phyloP scores from a whole-genome alignment of 371 early-diverging fungal species.

The Mortierella sp. region DNA sequence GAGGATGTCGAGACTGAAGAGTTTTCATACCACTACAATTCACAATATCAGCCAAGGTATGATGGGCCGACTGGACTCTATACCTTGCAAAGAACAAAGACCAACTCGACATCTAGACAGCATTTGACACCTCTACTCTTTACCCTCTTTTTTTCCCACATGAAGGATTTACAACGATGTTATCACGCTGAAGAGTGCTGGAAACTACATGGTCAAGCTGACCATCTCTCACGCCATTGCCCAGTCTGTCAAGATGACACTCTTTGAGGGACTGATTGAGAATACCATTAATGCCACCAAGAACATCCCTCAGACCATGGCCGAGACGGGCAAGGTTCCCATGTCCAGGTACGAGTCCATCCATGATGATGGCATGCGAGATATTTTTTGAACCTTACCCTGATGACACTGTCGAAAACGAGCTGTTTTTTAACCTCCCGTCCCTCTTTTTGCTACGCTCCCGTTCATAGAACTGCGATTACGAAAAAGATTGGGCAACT shows the following conservation, averaged over 20 bases:
- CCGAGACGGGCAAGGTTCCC: constrained; percentile 86
- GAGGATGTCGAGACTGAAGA: constrained; percentile 92
- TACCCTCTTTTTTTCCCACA: not conserved
- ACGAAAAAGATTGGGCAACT: constrained; percentile 82
- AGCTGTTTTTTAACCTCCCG: not conserved
- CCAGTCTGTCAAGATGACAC: constrained; percentile 89
- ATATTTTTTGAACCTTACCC: not conserved
- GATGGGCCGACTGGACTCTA: not conserved
- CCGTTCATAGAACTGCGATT: constrained; percentile 69
- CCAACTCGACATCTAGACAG: not conserved
- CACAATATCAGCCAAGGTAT: constrained; percentile 76
- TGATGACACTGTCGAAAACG: not conserved
- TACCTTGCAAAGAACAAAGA: too few species aligned
- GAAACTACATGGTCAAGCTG: constrained; percentile 86
- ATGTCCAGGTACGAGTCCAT: constrained; percentile 47
- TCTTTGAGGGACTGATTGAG: constrained; percentile 87
- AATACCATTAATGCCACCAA: constrained; percentile 88
- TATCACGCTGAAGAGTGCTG: constrained; percentile 76
- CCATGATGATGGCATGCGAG: constrained; percentile 1
- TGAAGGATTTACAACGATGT: constrained; percentile 65
- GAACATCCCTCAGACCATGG: constrained; percentile 89
- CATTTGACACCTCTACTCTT: not conserved
- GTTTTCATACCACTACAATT: constrained; percentile 91
- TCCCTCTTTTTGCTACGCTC: not conserved
- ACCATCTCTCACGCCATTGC: constrained; percentile 90